Evolutionary conservation across 1,139 yeast genomes (phyloP).

Genomic region (Candida sp.): DNA sequence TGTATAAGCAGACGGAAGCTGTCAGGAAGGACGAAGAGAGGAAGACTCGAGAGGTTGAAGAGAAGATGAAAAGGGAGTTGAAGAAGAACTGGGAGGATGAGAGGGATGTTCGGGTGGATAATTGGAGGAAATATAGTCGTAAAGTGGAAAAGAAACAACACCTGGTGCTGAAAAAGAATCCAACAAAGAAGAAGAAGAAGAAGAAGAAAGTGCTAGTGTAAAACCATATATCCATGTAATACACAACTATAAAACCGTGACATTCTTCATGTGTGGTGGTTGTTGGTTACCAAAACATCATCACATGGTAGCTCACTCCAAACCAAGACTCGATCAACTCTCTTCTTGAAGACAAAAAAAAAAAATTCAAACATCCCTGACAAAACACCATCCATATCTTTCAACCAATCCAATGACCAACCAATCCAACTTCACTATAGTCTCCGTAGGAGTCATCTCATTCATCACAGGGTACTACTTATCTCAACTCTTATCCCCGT

Average conservation of each 20-base stretch:
- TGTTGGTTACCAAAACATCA: too few relatives aligned
- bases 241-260: too few relatives aligned
- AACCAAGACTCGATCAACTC: too few relatives aligned
- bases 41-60: conserved; percentile 40
- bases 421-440: conserved; percentile 12
- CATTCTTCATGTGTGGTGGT: too few relatives aligned
- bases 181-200: conserved; percentile 39
- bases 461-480: conserved; percentile 31
- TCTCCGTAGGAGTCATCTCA: conserved; percentile 25
- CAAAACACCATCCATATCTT: too few relatives aligned
- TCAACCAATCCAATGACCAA: conserved; percentile 10
- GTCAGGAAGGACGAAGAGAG: conserved; percentile 28
- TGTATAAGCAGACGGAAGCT: conserved; percentile 33
- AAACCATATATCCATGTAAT: too few relatives aligned
- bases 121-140: conserved; percentile 60
- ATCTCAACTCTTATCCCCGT: conserved; percentile 15
- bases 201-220: conserved; percentile 39
- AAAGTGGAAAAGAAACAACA: conserved; percentile 47
- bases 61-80: conserved; percentile 39
- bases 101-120: conserved; percentile 60
- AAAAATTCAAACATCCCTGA: too few relatives aligned
- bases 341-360: too few relatives aligned
- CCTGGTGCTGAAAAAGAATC: too few relatives aligned
- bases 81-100: conserved; percentile 67
- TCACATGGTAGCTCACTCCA: too few relatives aligned